These are phyloP conservation scores for Eragrostis curvula DNA, from an alignment of 176 grass and related monocot genomes.

Conservation along the genomic window DNA sequence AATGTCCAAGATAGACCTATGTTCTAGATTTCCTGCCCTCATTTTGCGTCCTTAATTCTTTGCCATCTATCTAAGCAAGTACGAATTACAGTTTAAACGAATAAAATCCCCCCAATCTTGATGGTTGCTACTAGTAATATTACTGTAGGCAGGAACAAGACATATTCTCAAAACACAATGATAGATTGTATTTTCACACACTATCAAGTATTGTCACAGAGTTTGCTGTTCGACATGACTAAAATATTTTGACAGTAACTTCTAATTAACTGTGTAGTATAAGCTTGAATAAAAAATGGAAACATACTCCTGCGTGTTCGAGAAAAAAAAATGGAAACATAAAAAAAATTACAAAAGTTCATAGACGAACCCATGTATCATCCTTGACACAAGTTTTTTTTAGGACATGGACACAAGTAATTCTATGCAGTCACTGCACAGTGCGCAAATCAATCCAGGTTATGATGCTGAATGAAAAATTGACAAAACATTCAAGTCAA, in stretches of 20 bases:
- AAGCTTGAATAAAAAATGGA: conserved; percentile 1
- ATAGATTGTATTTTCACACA: not conserved
- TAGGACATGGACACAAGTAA: too few relatives aligned
- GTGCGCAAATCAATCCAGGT: not conserved
- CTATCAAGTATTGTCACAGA: not conserved
- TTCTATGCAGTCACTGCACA: not conserved
- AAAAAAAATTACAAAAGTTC: conserved; percentile 11
- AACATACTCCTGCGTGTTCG: too few relatives aligned
- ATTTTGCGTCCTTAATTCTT: not conserved
- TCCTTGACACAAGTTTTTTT: not conserved
- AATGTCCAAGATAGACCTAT: not conserved
- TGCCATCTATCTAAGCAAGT: not conserved
- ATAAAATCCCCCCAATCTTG: not conserved
- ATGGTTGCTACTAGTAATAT: not conserved
- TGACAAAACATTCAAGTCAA: conserved; percentile 1
- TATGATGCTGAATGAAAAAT: not conserved
- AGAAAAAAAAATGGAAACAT: too few relatives aligned
- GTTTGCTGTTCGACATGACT: not conserved
- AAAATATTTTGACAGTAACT: too few relatives aligned
- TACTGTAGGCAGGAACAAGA: not conserved
- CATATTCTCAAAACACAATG: not conserved
- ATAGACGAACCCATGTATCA: conserved; percentile 1
- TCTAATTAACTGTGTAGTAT: not conserved
- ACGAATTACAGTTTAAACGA: not conserved
- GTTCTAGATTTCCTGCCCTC: not conserved